phyloP scores from a whole-genome alignment of 306 rosid genomes.

The Prosopis cineraria region DNA sequence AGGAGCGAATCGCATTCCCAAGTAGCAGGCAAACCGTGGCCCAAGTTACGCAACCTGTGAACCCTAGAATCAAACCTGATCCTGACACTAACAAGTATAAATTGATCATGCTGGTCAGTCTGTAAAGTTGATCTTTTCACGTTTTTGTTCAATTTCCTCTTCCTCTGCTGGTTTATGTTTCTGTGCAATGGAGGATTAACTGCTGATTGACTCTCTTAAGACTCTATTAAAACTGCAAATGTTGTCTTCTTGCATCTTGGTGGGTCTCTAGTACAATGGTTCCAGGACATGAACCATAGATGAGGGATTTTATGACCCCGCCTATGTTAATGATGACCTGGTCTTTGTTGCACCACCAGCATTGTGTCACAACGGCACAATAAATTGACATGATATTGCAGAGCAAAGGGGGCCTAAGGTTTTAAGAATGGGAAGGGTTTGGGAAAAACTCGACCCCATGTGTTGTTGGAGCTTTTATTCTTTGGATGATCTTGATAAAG shows the following conservation, averaged over 20 bases:
- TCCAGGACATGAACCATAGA: no score
- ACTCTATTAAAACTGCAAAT: background rate
- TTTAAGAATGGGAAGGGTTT: no score
- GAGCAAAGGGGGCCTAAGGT: no score
- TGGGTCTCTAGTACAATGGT: background rate
- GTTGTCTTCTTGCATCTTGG: background rate
- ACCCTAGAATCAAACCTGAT: background rate
- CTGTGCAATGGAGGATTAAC: background rate
- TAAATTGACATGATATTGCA: background rate
- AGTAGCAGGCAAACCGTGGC: background rate
- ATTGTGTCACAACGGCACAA: background rate
- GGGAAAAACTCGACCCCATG: no score
- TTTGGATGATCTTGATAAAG: background rate
- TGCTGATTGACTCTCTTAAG: background rate
- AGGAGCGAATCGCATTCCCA: slow-evolving; percentile 5
- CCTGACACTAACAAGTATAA: slow-evolving; percentile 32
- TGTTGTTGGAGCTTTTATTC: no score
- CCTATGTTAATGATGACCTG: background rate
- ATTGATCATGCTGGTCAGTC: slow-evolving; percentile 53
- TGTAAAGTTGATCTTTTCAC: background rate
- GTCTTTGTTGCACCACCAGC: background rate
- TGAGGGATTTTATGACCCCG: background rate
- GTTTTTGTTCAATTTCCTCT: background rate
- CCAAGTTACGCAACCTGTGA: background rate
- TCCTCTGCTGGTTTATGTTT: background rate